Base-by-base conservation (phyloP, 805 yeast species). In the Metschnikowia proteae region DNA sequence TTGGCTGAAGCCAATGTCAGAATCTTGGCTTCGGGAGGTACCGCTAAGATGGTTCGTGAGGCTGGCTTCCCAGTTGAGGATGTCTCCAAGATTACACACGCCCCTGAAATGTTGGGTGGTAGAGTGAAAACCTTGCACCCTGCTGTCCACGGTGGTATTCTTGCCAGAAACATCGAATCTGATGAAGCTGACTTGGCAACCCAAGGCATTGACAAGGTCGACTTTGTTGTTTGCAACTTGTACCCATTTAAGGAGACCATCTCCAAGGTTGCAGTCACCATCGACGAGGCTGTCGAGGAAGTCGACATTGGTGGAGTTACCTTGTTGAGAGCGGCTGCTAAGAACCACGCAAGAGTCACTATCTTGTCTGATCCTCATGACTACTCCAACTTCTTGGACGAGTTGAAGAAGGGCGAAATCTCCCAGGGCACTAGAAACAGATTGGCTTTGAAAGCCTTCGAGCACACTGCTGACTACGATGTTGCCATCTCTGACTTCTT, bases 41-140 rank as follows among this genome's bases (percentile, higher is more conserved):
- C 99, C 47, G 96, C 99, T 49, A 82, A 80, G 63, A 76, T 94
- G 76, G 83, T 94, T 49, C 85, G 96, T 67, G 99, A 91, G 70
- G 96, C 97, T 48, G 98, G 98, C 9, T 92, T 94, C 82, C 92
- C 96, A 39, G 98, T 94, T 13, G 96, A 92, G 58, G 99, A 94
- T 64, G 97, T 94, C 36, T 84, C 95, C 36, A 68, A 94, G 51
- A 89, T 94, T 67, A 94, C 99, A 33, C 96, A 94, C 65, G 98
- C 98, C 36, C 99, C 99, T 46, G 99, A 94, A 73, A 94, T 94
- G 96, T 79, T 94, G 59, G 96, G 97, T 55, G 99, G 99, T 56
- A 82, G 99, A 73, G 99, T 94, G 60, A 94, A 94, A 77, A 94
- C 99, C 51, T 78, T 94, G 61, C 99, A 94, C 68, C 99, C 99